These are phyloP conservation scores for Aureobasidium melanogenum DNA, from an alignment of 2,329 filamentous ascomycete genomes.

Conservation along the genomic window DNA sequence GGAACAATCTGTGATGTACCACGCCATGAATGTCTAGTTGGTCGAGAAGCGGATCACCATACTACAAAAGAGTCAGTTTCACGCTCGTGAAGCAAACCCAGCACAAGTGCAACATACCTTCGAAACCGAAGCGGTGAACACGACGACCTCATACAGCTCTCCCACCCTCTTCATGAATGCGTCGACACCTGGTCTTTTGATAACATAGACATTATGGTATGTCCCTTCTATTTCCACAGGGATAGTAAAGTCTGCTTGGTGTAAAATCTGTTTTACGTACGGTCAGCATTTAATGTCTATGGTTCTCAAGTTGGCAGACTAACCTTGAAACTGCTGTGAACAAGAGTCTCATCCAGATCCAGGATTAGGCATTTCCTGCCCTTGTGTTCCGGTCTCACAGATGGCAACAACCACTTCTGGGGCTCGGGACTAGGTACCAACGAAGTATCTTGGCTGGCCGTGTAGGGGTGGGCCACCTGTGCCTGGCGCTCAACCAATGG, in stretches of 20 bases:
- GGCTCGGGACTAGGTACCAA: slow-evolving; percentile 36
- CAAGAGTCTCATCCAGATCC: slow-evolving; percentile 91
- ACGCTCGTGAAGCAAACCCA: background rate
- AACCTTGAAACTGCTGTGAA: slow-evolving; percentile 99
- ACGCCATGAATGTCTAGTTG: slow-evolving; percentile 96
- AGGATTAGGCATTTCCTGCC: slow-evolving; percentile 91
- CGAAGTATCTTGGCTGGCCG: slow-evolving; percentile 20
- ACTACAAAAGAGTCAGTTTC: slow-evolving; percentile 45
- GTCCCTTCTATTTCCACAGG: slow-evolving; percentile 98
- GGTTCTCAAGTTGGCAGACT: slow-evolving; percentile 16
- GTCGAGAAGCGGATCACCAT: slow-evolving; percentile 90
- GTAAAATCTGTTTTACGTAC: slow-evolving; percentile 65
- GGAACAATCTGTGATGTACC: slow-evolving; percentile 90
- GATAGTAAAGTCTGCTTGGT: slow-evolving; percentile 98
- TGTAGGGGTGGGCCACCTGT: slow-evolving; percentile 13
- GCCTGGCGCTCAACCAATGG: slow-evolving; percentile 39
- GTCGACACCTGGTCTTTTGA: slow-evolving; percentile 97
- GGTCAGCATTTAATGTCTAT: background rate
- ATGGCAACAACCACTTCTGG: slow-evolving; percentile 70
- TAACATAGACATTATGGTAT: slow-evolving; percentile 98
- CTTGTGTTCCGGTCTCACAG: slow-evolving; percentile 67
- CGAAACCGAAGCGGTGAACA: slow-evolving; percentile 96
- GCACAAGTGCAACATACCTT: slow-evolving; percentile 52
- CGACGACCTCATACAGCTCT: slow-evolving; percentile 95
- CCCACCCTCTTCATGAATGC: slow-evolving; percentile 98